phyloP scores from a whole-genome alignment of 306 rosid species.

The Cicer bijugum region DNA sequence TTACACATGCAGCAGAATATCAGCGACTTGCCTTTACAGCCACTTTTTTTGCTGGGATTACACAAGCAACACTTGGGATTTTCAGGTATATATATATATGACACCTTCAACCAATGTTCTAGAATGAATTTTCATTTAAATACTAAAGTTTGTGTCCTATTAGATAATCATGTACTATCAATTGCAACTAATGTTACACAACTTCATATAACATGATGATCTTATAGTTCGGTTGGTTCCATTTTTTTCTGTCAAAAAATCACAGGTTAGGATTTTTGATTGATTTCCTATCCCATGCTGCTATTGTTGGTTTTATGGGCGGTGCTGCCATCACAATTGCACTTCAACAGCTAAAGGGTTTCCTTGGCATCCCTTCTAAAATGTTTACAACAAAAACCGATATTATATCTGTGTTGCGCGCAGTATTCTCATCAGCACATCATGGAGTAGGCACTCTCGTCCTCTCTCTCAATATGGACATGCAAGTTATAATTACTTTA shows the following conservation, averaged over 20 bases:
- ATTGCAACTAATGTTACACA: slow-evolving; percentile 20
- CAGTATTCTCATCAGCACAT: slow-evolving; percentile 66
- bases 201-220: not conserved
- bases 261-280: slow-evolving; percentile 93
- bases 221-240: slow-evolving; percentile 3
- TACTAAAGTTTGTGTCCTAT: slow-evolving; percentile 4
- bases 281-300: slow-evolving; percentile 96
- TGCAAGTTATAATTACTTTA: not conserved
- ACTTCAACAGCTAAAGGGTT: slow-evolving; percentile 96
- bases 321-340: slow-evolving; percentile 98
- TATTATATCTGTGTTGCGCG: slow-evolving; percentile 69
- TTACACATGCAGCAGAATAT: slow-evolving; percentile 57
- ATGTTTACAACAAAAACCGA: slow-evolving; percentile 74
- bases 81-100: slow-evolving; percentile 58
- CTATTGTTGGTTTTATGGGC: slow-evolving; percentile 97
- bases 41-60: slow-evolving; percentile 92
- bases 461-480: slow-evolving; percentile 7
- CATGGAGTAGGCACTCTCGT: slow-evolving; percentile 69
- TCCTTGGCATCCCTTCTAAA: slow-evolving; percentile 70
- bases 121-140: slow-evolving; percentile 1
- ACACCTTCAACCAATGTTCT: not conserved
- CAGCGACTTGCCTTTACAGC: slow-evolving; percentile 91
- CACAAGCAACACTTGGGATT: slow-evolving; percentile 88
- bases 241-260: not conserved
- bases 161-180: not conserved